These are phyloP conservation scores for Penicillium odoratum DNA, from an alignment of 495 filamentous ascomycete genomes.

Conservation along the genomic window DNA sequence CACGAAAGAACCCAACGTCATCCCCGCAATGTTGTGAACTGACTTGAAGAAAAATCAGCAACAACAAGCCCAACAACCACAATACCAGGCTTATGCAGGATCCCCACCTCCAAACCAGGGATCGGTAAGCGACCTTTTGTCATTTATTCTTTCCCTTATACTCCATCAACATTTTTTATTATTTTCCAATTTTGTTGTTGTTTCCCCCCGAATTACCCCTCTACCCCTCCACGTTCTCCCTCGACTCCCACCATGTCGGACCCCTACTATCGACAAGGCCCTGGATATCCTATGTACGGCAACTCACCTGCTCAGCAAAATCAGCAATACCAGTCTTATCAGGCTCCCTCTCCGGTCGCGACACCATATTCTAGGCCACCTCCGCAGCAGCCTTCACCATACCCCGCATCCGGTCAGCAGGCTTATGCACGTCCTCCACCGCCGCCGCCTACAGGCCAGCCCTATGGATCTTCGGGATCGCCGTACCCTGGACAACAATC, in stretches of 20 bases:
- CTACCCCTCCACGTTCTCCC: conserved; percentile 11
- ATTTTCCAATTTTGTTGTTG: conserved; percentile 14
- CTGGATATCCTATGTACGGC: conserved; percentile 36
- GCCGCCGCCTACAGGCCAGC: conserved; percentile 33
- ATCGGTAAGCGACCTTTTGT: conserved; percentile 38
- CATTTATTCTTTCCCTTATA: conserved; percentile 9
- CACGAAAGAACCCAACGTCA: conserved; percentile 25
- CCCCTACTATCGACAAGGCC: conserved; percentile 36
- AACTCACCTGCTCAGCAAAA: conserved; percentile 40
- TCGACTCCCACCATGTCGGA: conserved; percentile 36
- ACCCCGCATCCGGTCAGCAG: conserved; percentile 35
- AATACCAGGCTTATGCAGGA: conserved; percentile 48
- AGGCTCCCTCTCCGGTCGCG: conserved; percentile 30
- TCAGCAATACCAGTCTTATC: conserved; percentile 43
- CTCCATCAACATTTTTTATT: conserved; percentile 9
- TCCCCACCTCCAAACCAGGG: conserved; percentile 34
- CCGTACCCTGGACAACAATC: conserved; percentile 33
- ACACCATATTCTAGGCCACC: conserved; percentile 34
- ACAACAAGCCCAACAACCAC: conserved; percentile 19
- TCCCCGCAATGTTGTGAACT: conserved; percentile 10
- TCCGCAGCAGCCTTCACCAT: conserved; percentile 24
- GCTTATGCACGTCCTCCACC: conserved; percentile 32
- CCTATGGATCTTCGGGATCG: conserved; percentile 35
- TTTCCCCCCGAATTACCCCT: conserved; percentile 6
- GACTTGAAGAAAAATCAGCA: conserved; percentile 13